Evolutionary conservation across 208 protist species (phyloP), one percentile per base, ranked within the genome.

Genomic region (Naegleria gruberi): DNA sequence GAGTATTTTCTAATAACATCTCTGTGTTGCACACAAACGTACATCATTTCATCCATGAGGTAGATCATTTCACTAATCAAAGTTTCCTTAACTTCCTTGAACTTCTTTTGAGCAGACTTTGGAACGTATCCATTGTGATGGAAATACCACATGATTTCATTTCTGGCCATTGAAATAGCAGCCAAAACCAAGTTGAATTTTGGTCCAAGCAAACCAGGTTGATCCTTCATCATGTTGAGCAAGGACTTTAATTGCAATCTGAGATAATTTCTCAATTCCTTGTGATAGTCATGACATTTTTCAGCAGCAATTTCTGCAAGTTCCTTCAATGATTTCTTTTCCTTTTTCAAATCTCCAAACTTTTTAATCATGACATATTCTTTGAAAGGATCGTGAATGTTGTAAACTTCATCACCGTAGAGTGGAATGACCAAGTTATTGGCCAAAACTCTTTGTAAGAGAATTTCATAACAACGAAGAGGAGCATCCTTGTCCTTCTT

Each of bases 141-240:
- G n/a, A 88, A 88, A 65, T 88, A 88, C 84, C 84, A 88, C 30
- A 65, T 43, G 26, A 88, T 47, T 65, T 88, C 84, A 23, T 7
- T 47, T 43, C n/a, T 51, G 7, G n/a, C 37, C 46, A 88, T 34
- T 65, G 43, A 40, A 43, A 88, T 41, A 30, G 45, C 30, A 65
- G 84, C 84, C 8, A 88, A 42, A 47, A 88, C 84, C 10, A 88
- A 65, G n/a, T 88, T 41, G 19, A 88, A 88, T 65, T 88, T 88
- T 88, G 84, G 84, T n/a, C 84, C 84, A 40, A 65, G 15, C n/a
- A 88, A 88, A 43, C 84, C 84, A 43, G 43, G 84, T 41, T 8
- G 46, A 65, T 88, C 84, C n/a, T 43, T 88, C 45, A 88, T 65
- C 84, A 88, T 88, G 12, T 41, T 47, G 3, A 65, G 65, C 34